Evolutionary conservation across 805 yeast genomes (phyloP).

Genomic region (Zygosaccharomyces siamensis): DNA sequence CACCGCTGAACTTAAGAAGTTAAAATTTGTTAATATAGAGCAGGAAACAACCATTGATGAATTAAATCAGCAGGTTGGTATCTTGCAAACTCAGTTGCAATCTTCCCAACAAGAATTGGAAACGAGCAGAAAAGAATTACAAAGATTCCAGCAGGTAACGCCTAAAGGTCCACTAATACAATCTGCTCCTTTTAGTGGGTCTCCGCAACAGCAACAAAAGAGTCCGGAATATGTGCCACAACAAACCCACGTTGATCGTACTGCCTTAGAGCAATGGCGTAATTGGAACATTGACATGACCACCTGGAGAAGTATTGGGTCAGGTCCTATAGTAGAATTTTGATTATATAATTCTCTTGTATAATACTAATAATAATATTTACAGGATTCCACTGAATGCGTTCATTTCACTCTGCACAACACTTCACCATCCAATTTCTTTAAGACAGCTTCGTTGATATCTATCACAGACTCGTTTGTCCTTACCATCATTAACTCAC

Average conservation of each 20-base stretch:
- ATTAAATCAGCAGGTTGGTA: slow-evolving; percentile 35
- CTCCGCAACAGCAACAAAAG: slow-evolving; percentile 7
- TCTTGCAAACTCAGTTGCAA: slow-evolving; percentile 30
- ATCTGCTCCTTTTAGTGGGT: slow-evolving; percentile 16
- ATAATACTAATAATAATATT: slow-evolving; percentile 4
- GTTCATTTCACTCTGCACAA: slow-evolving; percentile 65
- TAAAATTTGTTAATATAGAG: slow-evolving; percentile 34
- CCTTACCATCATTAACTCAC: slow-evolving; percentile 75
- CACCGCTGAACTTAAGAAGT: slow-evolving; percentile 33
- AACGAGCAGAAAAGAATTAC: slow-evolving; percentile 23
- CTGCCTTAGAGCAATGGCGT: slow-evolving; percentile 67
- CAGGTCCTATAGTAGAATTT: slow-evolving; percentile 55
- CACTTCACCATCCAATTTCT: slow-evolving; percentile 64
- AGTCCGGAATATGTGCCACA: background rate
- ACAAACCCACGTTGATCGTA: slow-evolving; percentile 43
- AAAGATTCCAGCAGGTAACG: slow-evolving; percentile 21
- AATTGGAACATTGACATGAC: slow-evolving; percentile 87
- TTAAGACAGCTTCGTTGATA: slow-evolving; percentile 79
- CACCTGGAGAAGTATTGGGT: slow-evolving; percentile 66
- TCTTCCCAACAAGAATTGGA: slow-evolving; percentile 26
- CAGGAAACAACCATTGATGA: slow-evolving; percentile 34
- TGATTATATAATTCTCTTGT: slow-evolving; percentile 19
- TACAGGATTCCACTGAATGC: background rate
- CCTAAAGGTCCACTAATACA: slow-evolving; percentile 7
- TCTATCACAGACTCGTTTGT: slow-evolving; percentile 57